A percentile compares a stretch with the other conserved stretches of the same genome.
phyloP scores from a whole-genome alignment of 1,139 yeast species.

The Geotrichum phurueaensis region DNA sequence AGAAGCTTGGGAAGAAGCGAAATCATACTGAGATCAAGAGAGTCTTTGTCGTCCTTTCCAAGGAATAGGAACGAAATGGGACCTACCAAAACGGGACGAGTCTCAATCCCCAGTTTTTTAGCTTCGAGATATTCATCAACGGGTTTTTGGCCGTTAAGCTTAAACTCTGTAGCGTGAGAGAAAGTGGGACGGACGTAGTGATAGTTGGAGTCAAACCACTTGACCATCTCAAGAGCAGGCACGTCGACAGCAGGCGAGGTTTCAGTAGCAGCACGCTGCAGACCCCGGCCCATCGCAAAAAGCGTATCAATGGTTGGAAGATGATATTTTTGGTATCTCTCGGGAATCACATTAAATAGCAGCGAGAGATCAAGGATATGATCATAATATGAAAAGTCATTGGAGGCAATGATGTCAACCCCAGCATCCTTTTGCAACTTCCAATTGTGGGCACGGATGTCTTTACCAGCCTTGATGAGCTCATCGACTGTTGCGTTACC shows the following conservation, averaged over 20 bases:
- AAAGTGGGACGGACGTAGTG: slow-evolving; percentile 99
- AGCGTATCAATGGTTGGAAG: slow-evolving; percentile 85
- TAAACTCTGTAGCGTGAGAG: slow-evolving; percentile 90
- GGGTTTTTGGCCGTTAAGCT: slow-evolving; percentile 93
- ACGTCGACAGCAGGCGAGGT: slow-evolving; percentile 88
- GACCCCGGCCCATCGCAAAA: slow-evolving; percentile 99
- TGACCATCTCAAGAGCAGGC: slow-evolving; percentile 98
- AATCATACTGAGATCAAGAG: slow-evolving; percentile 90
- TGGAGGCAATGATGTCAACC: slow-evolving; percentile 93
- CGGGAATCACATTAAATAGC: slow-evolving; percentile 92
- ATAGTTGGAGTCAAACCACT: slow-evolving; percentile 99
- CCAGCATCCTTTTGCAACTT: slow-evolving; percentile 95
- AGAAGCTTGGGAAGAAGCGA: slow-evolving; percentile 78
- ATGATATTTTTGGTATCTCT: slow-evolving; percentile 88
- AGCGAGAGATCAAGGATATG: slow-evolving; percentile 91
- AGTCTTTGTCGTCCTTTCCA: slow-evolving; percentile 98
- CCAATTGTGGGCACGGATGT: slow-evolving; percentile 95
- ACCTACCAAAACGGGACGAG: slow-evolving; percentile 96
- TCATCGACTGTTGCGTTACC: slow-evolving; percentile 88
- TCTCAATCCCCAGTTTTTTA: slow-evolving; percentile 88
- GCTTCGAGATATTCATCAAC: slow-evolving; percentile 97
- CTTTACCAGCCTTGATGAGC: slow-evolving; percentile 87
- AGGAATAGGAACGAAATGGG: slow-evolving; percentile 91
- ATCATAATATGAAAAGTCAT: slow-evolving; percentile 97
- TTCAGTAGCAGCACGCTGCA: slow-evolving; percentile 93